phyloP scores from a whole-genome alignment of 139 green algal genomes.

The Picochlorum sp. region DNA sequence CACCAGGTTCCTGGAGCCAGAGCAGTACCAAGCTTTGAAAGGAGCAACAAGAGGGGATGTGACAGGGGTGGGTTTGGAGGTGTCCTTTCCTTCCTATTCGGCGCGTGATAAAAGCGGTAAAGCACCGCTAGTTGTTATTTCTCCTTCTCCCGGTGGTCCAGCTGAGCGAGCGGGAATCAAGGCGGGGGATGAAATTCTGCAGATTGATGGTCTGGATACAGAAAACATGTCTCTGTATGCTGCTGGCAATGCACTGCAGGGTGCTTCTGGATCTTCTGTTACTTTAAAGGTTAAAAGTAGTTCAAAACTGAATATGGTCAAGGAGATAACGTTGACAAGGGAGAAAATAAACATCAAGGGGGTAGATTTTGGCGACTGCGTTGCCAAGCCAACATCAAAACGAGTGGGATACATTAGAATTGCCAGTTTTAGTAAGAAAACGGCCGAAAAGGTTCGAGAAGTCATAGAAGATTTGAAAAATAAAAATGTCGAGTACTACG shows the following conservation, averaged over 20 bases:
- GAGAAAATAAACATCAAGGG: constrained; percentile 62
- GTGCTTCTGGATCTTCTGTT: constrained; percentile 49
- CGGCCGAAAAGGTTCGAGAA: constrained; percentile 40
- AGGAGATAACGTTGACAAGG: constrained; percentile 32
- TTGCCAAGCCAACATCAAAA: constrained; percentile 41
- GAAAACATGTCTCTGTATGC: constrained; percentile 77
- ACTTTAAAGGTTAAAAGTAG: constrained; percentile 16
- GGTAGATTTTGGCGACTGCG: constrained; percentile 41
- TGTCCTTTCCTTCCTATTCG: constrained; percentile 32
- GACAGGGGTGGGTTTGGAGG: constrained; percentile 70
- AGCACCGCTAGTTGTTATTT: constrained; percentile 50
- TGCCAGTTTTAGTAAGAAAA: constrained; percentile 80
- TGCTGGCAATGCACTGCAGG: constrained; percentile 64
- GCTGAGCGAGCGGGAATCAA: constrained; percentile 72
- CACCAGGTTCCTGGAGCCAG: constrained; percentile 85
- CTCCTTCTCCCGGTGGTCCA: constrained; percentile 70
- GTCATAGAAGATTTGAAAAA: constrained; percentile 49
- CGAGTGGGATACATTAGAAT: constrained; percentile 77
- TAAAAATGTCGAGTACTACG: constrained; percentile 18
- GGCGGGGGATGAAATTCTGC: constrained; percentile 68
- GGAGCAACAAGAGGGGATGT: constrained; percentile 48
- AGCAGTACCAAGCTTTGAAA: constrained; percentile 49
- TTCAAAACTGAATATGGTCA: not conserved
- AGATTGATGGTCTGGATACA: constrained; percentile 64
- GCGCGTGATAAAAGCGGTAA: not conserved